Evolutionary conservation across 495 filamentous ascomycete species (phyloP), one percentile per base, ranked within the genome.

Genomic region (Xanthoparmelia taractica): DNA sequence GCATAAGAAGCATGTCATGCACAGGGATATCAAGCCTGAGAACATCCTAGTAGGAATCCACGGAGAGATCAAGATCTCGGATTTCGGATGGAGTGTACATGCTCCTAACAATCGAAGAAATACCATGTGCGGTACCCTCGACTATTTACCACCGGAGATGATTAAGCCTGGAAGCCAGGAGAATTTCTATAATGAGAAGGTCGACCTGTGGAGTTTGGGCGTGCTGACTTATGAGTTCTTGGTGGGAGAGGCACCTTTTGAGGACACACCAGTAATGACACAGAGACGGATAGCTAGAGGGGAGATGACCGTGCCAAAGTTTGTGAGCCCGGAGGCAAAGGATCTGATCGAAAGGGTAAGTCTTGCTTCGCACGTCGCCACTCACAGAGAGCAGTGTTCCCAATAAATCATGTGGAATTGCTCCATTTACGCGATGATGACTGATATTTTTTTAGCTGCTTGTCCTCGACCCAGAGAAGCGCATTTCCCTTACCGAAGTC

Each of bases 131-230:
- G 94, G 94, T 68, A 98, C 94, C 11, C 83, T 98, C 33, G 94
- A 98, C 75, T 97, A 98, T 73, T 82, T 98, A 23, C 94, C 94
- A 11, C 94, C 94, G 29, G 94, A 98, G 84, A 98, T 98, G 95
- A 81, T 98, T 72, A 87, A 86, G 67, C 83, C 86, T 3, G 88
- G 89, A 63, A 78, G 81, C 64, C 82, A 85, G 65, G 89, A 91
- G 63, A 95, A 92, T 72, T 92, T 78, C 67, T 97, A 98, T 73
- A 90, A 79, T 61, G 92, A 97, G 73, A 96, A 96, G 76, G 92
- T 98, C 18, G 94, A 98, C 73, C 74, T 97, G 58, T 98, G 94
- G 94, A 92, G 87, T 72, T 75, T 98, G 70, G 94, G 95, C 29
- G 94, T 98, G 45, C 74, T 98, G 76, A 96, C 88, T 4, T 98